These are phyloP conservation scores for Amanita rubescens DNA, from an alignment of 768 basidiomycete genomes.

Conservation along the genomic window DNA sequence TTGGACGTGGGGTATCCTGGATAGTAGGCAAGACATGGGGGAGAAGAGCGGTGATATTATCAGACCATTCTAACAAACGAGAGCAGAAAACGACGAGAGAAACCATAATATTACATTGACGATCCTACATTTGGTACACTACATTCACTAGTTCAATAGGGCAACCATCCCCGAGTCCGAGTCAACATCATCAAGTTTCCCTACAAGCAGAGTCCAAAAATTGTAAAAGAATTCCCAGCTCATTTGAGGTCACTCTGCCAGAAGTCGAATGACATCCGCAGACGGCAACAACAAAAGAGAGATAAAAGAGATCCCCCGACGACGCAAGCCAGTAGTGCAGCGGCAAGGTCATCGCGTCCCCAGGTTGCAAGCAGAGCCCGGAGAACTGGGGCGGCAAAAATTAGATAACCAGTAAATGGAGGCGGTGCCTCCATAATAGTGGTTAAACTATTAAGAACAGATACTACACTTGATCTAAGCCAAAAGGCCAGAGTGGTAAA, in stretches of 20 bases:
- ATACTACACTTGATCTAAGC: conserved; percentile 98
- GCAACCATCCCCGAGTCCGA: too few relatives aligned
- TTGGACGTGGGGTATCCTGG: background rate
- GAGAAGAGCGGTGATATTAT: background rate
- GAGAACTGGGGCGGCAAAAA: conserved; percentile 38
- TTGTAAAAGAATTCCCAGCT: background rate
- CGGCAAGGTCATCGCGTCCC: conserved; percentile 28
- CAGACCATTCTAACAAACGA: background rate
- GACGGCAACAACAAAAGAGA: conserved; percentile 10
- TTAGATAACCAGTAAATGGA: conserved; percentile 47
- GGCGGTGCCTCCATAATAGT: conserved; percentile 51
- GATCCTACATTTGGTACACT: too few relatives aligned
- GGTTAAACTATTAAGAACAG: conserved; percentile 87
- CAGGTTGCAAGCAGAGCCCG: conserved; percentile 39
- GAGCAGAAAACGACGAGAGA: too few relatives aligned
- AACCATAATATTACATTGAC: too few relatives aligned
- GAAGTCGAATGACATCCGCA: background rate
- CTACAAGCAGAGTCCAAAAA: background rate
- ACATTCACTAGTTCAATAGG: too few relatives aligned
- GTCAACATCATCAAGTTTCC: too few relatives aligned
- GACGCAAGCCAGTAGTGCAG: conserved; percentile 24
- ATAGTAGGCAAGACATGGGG: conserved; percentile 7
- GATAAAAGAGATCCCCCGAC: conserved; percentile 28
- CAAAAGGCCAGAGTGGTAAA: conserved; percentile 90
- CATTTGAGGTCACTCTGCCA: conserved; percentile 6